phyloP scores from a whole-genome alignment of 1,139 yeast species.

The Candida anutae region DNA sequence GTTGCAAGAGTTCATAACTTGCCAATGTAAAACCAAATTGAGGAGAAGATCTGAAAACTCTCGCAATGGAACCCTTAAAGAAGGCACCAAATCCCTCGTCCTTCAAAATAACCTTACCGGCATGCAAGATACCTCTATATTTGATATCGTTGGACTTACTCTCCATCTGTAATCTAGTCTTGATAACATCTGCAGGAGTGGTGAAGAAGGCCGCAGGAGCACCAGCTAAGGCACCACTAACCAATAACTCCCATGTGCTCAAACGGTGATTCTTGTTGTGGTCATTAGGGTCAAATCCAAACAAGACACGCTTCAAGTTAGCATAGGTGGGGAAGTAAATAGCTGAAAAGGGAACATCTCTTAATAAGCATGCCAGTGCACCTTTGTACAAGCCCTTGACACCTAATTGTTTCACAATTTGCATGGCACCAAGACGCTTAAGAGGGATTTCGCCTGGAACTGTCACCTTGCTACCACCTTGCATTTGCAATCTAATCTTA shows the following conservation, averaged over 20 bases:
- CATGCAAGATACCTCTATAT: slow-evolving; percentile 71
- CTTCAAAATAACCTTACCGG: slow-evolving; percentile 60
- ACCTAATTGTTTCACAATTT: slow-evolving; percentile 75
- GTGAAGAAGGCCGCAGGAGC: slow-evolving; percentile 96
- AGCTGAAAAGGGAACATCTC: slow-evolving; percentile 96
- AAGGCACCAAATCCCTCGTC: slow-evolving; percentile 78
- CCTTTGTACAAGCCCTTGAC: slow-evolving; percentile 85
- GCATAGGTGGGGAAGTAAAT: slow-evolving; percentile 97
- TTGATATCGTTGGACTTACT: slow-evolving; percentile 69
- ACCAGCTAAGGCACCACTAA: slow-evolving; percentile 94
- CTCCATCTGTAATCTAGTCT: slow-evolving; percentile 89
- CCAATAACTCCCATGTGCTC: slow-evolving; percentile 73
- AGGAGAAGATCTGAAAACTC: slow-evolving; percentile 92
- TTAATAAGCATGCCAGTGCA: slow-evolving; percentile 80
- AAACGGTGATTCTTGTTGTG: slow-evolving; percentile 45
- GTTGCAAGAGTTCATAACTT: slow-evolving; percentile 77
- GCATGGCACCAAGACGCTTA: slow-evolving; percentile 52
- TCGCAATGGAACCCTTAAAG: slow-evolving; percentile 94
- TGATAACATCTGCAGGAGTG: slow-evolving; percentile 94
- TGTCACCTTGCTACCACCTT: slow-evolving; percentile 57
- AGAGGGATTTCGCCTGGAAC: slow-evolving; percentile 41
- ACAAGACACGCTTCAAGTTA: slow-evolving; percentile 74
- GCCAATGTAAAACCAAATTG: slow-evolving; percentile 97
- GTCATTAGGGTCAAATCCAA: slow-evolving; percentile 71
- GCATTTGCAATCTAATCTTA: slow-evolving; percentile 90